Conservation (phyloP, 1,284 basidiomycete genomes). For the Cryptococcus amylolentus region DNA sequence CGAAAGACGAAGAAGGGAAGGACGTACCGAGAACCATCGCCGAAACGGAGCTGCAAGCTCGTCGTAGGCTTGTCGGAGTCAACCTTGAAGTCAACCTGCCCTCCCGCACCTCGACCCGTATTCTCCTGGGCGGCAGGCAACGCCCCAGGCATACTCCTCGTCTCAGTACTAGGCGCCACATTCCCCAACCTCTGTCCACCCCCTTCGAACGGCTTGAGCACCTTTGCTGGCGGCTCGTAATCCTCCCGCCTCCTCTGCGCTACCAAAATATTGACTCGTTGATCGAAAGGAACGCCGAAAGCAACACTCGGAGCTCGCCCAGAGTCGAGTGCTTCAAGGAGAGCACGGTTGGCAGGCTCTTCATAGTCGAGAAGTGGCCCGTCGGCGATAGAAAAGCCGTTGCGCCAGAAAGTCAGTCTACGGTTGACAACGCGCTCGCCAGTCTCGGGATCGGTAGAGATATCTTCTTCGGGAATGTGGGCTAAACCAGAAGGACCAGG, state of each 20-base stretch:
- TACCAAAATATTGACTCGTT: conserved; percentile 83
- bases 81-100: conserved; percentile 65
- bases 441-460: conserved; percentile 40
- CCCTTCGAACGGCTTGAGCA: conserved; percentile 62
- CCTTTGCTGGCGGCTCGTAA: conserved; percentile 57
- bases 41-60: conserved; percentile 83
- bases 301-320: conserved; percentile 77
- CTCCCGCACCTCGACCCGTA: conserved; percentile 27
- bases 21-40: conserved; percentile 79
- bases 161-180: conserved; percentile 29
- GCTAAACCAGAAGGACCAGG: neutral
- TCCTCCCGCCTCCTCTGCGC: conserved; percentile 69
- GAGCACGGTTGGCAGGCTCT: conserved; percentile 68
- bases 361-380: conserved; percentile 82
- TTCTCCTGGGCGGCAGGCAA: conserved; percentile 47
- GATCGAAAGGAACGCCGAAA: conserved; percentile 71
- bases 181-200: conserved; percentile 79
- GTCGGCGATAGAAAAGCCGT: conserved; percentile 91
- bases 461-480: neutral
- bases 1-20: neutral
- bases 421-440: conserved; percentile 66
- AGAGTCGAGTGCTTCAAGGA: conserved; percentile 73
- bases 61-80: conserved; percentile 78
- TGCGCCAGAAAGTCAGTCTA: conserved; percentile 85
- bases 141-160: conserved; percentile 56